Evolutionary conservation across 192 early-diverging fungal genomes (phyloP).

Genomic region (Helicostylum pulchrum): DNA sequence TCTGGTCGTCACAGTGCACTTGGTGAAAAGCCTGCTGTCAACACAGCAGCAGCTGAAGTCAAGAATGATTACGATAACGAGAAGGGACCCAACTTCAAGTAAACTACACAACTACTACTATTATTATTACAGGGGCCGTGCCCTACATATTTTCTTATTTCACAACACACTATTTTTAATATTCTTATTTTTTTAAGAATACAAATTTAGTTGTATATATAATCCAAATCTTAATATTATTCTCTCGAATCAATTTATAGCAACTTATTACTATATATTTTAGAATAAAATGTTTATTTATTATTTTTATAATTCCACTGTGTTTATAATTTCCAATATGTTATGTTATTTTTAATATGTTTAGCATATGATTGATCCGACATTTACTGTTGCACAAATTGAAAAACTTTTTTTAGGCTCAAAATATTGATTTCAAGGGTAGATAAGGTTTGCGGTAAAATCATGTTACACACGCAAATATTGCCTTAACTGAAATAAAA

Average conservation of each 20-base stretch:
- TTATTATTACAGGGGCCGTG: conserved; percentile 11
- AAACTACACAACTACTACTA: conserved; percentile 6
- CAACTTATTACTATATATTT: not conserved
- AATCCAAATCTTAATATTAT: conserved; percentile 1
- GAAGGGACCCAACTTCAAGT: conserved; percentile 32
- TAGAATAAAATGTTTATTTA: not conserved
- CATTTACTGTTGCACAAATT: too few relatives aligned
- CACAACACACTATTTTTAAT: not conserved
- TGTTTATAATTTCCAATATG: too few relatives aligned
- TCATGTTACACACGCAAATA: too few relatives aligned
- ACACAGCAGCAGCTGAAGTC: conserved; percentile 26
- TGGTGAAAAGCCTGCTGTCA: conserved; percentile 18
- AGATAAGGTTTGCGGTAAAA: too few relatives aligned
- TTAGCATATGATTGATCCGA: too few relatives aligned
- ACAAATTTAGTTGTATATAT: conserved; percentile 12
- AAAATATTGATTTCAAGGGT: too few relatives aligned
- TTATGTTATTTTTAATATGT: too few relatives aligned
- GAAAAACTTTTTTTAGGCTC: too few relatives aligned
- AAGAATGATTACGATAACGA: conserved; percentile 26
- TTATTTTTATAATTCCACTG: not conserved
- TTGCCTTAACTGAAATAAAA: too few relatives aligned
- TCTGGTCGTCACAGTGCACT: conserved; percentile 15
- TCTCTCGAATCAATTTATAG: not conserved
- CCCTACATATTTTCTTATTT: not conserved
- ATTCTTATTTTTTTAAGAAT: not conserved